phyloP scores from a whole-genome alignment of 1,139 yeast species.

The Taphrina deformans region DNA sequence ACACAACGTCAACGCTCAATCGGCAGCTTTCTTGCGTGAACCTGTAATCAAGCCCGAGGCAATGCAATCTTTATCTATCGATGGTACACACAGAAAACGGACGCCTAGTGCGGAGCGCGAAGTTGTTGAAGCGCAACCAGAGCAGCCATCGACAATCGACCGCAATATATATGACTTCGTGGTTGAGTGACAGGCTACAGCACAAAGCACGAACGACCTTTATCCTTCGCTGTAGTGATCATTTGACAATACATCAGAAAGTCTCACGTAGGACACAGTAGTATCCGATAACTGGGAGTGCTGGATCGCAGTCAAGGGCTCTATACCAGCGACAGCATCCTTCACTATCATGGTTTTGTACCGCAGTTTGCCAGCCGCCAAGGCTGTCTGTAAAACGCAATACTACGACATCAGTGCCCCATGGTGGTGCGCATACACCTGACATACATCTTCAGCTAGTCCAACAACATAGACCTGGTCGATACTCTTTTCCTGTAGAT shows the following conservation, averaged over 20 bases:
- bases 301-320: not conserved
- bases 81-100: not conserved
- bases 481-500: not conserved
- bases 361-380: constrained; percentile 3
- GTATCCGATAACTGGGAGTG: not conserved
- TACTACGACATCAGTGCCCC: not conserved
- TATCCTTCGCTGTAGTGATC: no score
- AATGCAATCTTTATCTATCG: not conserved
- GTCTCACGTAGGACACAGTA: not conserved
- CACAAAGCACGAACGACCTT: no score
- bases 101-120: not conserved
- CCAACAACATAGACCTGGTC: constrained; percentile 15
- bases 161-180: not conserved
- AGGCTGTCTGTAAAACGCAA: constrained; percentile 24
- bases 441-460: constrained; percentile 23
- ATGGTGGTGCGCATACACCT: not conserved
- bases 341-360: constrained; percentile 15
- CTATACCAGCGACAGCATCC: constrained; percentile 20
- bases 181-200: not conserved
- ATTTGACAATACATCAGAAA: not conserved
- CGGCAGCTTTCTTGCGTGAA: not conserved
- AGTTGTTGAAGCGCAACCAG: not conserved
- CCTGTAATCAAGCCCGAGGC: not conserved
- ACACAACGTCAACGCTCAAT: no score
- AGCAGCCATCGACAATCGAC: not conserved